Conservation (phyloP, 352 stramenopile species). For the Globisporangium uncinulatum region DNA sequence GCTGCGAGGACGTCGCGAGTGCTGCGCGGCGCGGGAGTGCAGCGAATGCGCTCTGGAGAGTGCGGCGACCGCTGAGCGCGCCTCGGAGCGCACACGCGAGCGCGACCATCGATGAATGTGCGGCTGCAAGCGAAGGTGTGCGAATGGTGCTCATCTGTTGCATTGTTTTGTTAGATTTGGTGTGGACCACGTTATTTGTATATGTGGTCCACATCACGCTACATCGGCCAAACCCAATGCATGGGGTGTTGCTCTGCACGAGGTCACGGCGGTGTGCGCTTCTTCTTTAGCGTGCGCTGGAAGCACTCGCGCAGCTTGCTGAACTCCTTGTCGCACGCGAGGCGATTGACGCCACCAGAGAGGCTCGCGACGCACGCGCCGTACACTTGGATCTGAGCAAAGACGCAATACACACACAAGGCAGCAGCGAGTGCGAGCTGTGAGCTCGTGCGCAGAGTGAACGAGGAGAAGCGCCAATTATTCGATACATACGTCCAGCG, state of each 20-base stretch:
- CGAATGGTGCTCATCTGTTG: conserved; percentile 1
- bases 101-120: conserved; percentile 4
- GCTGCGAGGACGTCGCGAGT: conserved; percentile 22
- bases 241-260: not conserved
- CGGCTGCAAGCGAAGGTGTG: not conserved
- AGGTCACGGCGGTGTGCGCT: conserved; percentile 1
- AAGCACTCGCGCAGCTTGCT: conserved; percentile 67
- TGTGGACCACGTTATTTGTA: not conserved
- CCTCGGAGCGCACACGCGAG: conserved; percentile 7
- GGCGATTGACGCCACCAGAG: conserved; percentile 37
- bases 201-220: not conserved
- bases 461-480: not conserved
- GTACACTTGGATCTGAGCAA: conserved; percentile 69
- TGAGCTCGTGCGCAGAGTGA: too few relatives aligned
- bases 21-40: conserved; percentile 7
- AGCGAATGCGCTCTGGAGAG: not conserved
- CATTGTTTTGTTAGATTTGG: not conserved
- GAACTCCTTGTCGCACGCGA: conserved; percentile 68
- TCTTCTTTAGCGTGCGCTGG: conserved; percentile 36
- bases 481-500: conserved; percentile 37
- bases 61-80: conserved; percentile 1
- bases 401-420: not conserved
- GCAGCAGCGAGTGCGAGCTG: not conserved
- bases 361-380: conserved; percentile 70
- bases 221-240: not conserved